Conservation (phyloP, 192 early-diverging fungal genomes). For the Coemansia sp. region DNA sequence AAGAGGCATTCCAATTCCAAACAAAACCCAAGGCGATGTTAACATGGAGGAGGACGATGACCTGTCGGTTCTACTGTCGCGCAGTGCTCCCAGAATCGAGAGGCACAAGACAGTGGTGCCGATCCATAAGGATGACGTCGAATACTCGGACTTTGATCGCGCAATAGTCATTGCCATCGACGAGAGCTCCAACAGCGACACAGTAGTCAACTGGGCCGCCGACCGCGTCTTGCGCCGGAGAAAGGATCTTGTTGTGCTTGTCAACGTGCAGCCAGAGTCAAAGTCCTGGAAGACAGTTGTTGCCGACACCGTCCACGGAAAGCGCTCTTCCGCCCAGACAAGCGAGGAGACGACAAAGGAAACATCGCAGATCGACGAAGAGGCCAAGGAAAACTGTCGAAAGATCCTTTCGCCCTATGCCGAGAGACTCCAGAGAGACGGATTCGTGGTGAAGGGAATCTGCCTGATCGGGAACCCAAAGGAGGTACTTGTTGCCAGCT, state of each 20-base stretch:
- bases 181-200: slow-evolving; percentile 48
- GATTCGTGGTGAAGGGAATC: slow-evolving; percentile 53
- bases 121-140: slow-evolving; percentile 53
- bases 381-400: slow-evolving; percentile 50
- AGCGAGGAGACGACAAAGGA: not conserved
- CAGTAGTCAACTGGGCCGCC: slow-evolving; percentile 46
- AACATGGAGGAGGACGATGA: slow-evolving; percentile 52
- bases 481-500: slow-evolving; percentile 52
- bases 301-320: not conserved
- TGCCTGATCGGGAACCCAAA: slow-evolving; percentile 55
- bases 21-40: slow-evolving; percentile 26
- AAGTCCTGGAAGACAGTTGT: slow-evolving; percentile 36
- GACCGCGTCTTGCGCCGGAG: slow-evolving; percentile 48
- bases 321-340: not conserved
- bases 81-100: slow-evolving; percentile 53
- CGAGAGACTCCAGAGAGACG: slow-evolving; percentile 46
- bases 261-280: slow-evolving; percentile 53
- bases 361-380: slow-evolving; percentile 35
- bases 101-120: slow-evolving; percentile 51
- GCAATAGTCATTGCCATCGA: slow-evolving; percentile 50
- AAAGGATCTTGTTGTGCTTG: slow-evolving; percentile 49
- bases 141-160: slow-evolving; percentile 55
- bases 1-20: slow-evolving; percentile 33
- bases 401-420: slow-evolving; percentile 44
- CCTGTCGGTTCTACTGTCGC: slow-evolving; percentile 47